Conservation (phyloP, 129 eudicot species). For the Tagetes patula region DNA sequence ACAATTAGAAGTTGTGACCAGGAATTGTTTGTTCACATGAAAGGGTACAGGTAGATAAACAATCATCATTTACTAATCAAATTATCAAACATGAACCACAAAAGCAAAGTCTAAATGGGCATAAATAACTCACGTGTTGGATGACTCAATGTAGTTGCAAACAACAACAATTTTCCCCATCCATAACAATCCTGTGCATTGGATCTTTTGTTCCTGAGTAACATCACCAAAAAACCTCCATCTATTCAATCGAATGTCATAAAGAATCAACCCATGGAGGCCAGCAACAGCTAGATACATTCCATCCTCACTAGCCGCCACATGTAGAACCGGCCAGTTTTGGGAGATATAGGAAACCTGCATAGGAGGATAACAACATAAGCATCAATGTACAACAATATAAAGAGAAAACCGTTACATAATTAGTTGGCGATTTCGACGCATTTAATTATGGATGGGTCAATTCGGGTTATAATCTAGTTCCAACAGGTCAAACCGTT, state of each 20-base stretch:
- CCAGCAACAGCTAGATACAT: slow-evolving; percentile 98
- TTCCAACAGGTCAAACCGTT: slow-evolving; percentile 1
- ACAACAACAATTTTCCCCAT: slow-evolving; percentile 95
- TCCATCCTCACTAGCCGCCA: slow-evolving; percentile 97
- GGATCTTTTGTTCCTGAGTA: slow-evolving; percentile 93
- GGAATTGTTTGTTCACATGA: slow-evolving; percentile 19
- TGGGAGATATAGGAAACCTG: slow-evolving; percentile 95
- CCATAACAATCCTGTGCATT: slow-evolving; percentile 96
- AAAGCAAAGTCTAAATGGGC: slow-evolving; percentile 6
- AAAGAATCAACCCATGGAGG: slow-evolving; percentile 84
- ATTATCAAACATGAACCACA: slow-evolving; percentile 18
- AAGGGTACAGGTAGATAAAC: slow-evolving; percentile 12
- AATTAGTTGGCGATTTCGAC: background rate
- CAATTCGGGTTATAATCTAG: background rate
- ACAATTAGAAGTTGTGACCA: slow-evolving; percentile 4
- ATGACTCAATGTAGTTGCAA: slow-evolving; percentile 79
- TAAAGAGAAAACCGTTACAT: slow-evolving; percentile 4
- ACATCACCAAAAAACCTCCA: slow-evolving; percentile 97
- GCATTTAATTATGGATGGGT: background rate
- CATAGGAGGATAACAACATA: slow-evolving; percentile 20
- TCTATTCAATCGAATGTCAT: slow-evolving; percentile 72
- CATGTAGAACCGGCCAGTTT: slow-evolving; percentile 94
- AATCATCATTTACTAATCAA: slow-evolving; percentile 12
- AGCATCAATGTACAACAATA: slow-evolving; percentile 30
- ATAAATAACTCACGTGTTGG: slow-evolving; percentile 58